Base-by-base conservation (phyloP, 2,329 filamentous ascomycete genomes). In the Epichloe hybrida region DNA sequence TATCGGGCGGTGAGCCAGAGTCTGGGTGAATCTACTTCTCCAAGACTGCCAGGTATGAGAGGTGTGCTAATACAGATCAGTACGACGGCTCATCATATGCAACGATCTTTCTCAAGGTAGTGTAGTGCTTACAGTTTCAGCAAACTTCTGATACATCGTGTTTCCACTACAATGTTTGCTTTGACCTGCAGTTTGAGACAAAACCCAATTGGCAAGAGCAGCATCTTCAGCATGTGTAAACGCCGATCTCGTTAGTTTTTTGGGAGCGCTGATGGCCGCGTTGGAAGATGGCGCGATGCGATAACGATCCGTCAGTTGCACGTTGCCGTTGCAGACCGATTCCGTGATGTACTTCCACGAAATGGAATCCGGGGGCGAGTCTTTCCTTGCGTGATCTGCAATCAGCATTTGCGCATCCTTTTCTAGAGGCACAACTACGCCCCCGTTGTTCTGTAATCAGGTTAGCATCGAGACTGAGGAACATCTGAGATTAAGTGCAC, bases 21-120 rank as follows among this genome's bases (percentile, higher is more conserved):
- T 66, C 57, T 81, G 84, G 39, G 80, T 58, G 63, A 75, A 87
- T 45, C 77, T 76, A 59, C 81, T 75, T 54, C 80, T 73, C 84
- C 84, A 88, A 17, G 84, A 84, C 53, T 87, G 82, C 66, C 69
- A 81, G 2, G 83, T 75, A 62, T 88, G 84, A 21, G 74, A 69
- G 1, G 74, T 71, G 55, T 85, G 72, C 75, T 83, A 23, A 12
- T 20, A 4, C 17, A 40, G n/a, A 21, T 54, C 17, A 54, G 41
- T 23, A 43, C 20, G 37, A 13, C 27, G 13, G 39, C 17, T 15
- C 38, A 37, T n/a, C 17, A 15, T 20, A 42, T n/a, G 36, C 27
- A 21, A 2, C 20, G 48, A 4, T 6, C 17, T 38, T 61, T 34
- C 61, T 56, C 38, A 50, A n/a, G 13, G 46, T 37, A 40, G 3